Base-by-base conservation (phyloP, 257 asterid genomes). In the Schizonepeta tenuifolia region DNA sequence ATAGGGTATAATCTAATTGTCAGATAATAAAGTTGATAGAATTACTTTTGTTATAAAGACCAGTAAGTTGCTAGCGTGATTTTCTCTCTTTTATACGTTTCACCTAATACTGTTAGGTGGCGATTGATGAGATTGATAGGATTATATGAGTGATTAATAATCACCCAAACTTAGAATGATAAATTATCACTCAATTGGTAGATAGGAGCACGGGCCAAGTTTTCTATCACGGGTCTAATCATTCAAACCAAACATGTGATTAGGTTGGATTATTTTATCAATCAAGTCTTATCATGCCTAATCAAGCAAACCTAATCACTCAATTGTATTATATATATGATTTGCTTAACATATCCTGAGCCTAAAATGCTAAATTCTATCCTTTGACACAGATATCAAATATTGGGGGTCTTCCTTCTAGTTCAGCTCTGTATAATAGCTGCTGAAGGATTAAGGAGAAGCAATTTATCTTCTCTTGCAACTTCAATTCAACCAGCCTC, bases 321-420 rank as follows among this genome's bases (percentile, higher is more conserved):
- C n/a, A n/a, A 18, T 59, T 43, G 2, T 50, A 15, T 12, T 38
- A 10, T n/a, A 50, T 38, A 10, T n/a, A 50, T 12, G 17, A 36
- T 62, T 53, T 41, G 49, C 15, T 55, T 7, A 14, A 41, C 54
- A 44, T 49, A 40, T 61, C 31, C 69, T 7, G 46, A 15, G 62
- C 81, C n/a, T 72, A 36, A 66, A n/a, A n/a, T n/a, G n/a, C n/a
- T n/a, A n/a, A 38, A 62, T 9, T 67, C 17, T 56, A 24, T 70
- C 70, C 49, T 70, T 55, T 60, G 41, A 21, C 65, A 85, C 97
- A 95, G 99, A 82, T 95, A 95, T 86, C 99, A 95, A 78, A 92
- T 95, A 81, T 79, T 95, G 78, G 99, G 99, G 72, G 90, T 95
- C 62, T 95, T 95, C 83, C 99, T 95, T 78, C 79, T 95, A 69